Percentiles rank a stretch among this genome's conserved stretches.
phyloP scores from a whole-genome alignment of 257 asterid species.

The Przewalskia tangutica region DNA sequence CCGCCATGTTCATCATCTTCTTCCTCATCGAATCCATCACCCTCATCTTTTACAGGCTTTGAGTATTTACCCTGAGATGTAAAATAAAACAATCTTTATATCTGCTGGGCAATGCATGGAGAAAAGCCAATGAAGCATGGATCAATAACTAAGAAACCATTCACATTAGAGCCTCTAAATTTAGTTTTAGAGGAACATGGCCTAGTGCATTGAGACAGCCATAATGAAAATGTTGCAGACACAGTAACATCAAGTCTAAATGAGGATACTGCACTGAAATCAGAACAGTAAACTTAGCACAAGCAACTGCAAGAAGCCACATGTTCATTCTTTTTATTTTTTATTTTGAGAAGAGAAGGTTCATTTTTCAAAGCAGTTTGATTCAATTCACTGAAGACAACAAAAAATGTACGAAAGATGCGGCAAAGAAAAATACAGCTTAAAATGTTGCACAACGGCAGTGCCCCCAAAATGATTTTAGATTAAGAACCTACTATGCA shows the following conservation, averaged over 20 bases:
- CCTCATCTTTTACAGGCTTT: constrained; percentile 24
- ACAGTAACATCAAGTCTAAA: not conserved
- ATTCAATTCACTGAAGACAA: not conserved
- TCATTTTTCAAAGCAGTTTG: not conserved
- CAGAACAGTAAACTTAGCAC: not conserved
- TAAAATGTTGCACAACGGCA: not conserved
- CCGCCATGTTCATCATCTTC: constrained; percentile 49
- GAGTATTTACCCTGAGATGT: constrained; percentile 21
- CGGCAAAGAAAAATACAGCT: not conserved
- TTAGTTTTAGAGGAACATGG: not conserved
- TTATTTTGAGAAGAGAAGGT: not conserved
- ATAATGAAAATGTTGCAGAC: not conserved
- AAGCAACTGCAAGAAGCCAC: constrained; percentile 1
- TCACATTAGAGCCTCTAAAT: not conserved
- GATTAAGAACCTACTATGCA: not conserved
- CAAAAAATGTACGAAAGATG: not conserved
- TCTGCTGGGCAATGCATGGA: not conserved
- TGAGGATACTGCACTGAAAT: not conserved
- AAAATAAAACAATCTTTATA: not conserved
- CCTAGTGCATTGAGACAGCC: not conserved
- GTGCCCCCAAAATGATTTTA: not conserved
- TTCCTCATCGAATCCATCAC: constrained; percentile 15
- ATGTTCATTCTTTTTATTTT: not conserved
- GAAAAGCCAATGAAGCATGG: not conserved
- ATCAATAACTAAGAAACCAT: not conserved